phyloP scores from a whole-genome alignment of 352 stramenopile genomes.

The Pythium grandisporangium region DNA sequence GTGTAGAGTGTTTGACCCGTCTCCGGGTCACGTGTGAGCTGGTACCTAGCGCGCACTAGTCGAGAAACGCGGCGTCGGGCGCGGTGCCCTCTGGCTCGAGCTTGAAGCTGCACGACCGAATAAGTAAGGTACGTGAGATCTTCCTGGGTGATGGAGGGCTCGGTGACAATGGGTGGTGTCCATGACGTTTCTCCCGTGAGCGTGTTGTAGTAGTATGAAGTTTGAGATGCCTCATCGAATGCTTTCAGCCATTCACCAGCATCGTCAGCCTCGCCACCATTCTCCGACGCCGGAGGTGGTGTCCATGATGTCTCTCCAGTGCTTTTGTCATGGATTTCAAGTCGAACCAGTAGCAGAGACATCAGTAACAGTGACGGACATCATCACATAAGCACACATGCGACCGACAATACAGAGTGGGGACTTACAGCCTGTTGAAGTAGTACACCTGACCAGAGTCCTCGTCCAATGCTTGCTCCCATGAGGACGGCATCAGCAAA shows the following conservation, averaged over 20 bases:
- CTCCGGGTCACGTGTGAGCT: constrained; percentile 21
- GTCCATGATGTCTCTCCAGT: constrained; percentile 58
- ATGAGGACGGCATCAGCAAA: too few species aligned
- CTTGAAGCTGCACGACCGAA: constrained; percentile 36
- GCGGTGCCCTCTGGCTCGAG: constrained; percentile 24
- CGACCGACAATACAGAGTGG: background rate
- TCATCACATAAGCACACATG: too few species aligned
- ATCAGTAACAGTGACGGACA: too few species aligned
- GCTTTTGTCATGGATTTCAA: constrained; percentile 15
- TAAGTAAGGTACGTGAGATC: constrained; percentile 39
- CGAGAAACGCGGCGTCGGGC: constrained; percentile 19
- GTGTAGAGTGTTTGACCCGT: constrained; percentile 38
- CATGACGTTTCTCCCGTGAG: constrained; percentile 59
- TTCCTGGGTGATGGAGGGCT: constrained; percentile 2
- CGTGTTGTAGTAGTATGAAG: constrained; percentile 59
- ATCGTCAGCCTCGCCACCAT: constrained; percentile 4
- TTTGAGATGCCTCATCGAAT: constrained; percentile 63
- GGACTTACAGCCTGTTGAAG: constrained; percentile 38
- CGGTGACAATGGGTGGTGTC: constrained; percentile 22
- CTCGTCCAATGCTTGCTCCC: constrained; percentile 48
- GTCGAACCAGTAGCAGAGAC: background rate
- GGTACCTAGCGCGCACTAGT: constrained; percentile 24
- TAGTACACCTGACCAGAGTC: constrained; percentile 30
- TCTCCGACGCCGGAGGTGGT: constrained; percentile 13
- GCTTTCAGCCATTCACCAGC: constrained; percentile 38